Evolutionary conservation across 164 flowering plant genomes (phyloP).

Genomic region (Chloranthus sessilifolius): DNA sequence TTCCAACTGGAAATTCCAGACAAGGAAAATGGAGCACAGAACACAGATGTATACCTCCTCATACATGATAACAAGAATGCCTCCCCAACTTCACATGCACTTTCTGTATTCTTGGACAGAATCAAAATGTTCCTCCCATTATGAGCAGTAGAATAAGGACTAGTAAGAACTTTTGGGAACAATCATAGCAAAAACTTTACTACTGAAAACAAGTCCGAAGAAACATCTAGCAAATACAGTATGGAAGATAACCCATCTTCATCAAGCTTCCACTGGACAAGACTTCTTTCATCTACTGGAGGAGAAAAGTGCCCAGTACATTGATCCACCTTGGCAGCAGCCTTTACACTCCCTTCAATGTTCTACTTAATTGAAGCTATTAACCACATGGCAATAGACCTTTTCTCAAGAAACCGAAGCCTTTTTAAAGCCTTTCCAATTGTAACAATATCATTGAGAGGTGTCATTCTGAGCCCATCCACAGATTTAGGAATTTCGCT

Average conservation of each 20-base stretch:
- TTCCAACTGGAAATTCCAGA: not conserved
- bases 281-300: slow-evolving; percentile 43
- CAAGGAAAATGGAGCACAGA: not conserved
- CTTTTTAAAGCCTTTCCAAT: slow-evolving; percentile 67
- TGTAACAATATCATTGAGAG: slow-evolving; percentile 44
- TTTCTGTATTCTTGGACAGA: slow-evolving; percentile 56
- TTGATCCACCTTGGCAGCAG: slow-evolving; percentile 45
- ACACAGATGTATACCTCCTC: slow-evolving; percentile 49
- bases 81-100: slow-evolving; percentile 79
- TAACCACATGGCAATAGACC: slow-evolving; percentile 64
- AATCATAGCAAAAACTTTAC: slow-evolving; percentile 77
- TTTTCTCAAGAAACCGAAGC: slow-evolving; percentile 58
- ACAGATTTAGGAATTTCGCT: slow-evolving; percentile 45
- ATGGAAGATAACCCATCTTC: slow-evolving; percentile 78
- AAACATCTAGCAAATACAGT: slow-evolving; percentile 75
- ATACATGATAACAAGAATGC: slow-evolving; percentile 70
- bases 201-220: slow-evolving; percentile 62
- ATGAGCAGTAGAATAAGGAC: slow-evolving; percentile 40
- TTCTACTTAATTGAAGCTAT: slow-evolving; percentile 48
- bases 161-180: slow-evolving; percentile 58
- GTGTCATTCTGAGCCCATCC: slow-evolving; percentile 29
- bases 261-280: slow-evolving; percentile 72
- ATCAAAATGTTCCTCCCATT: slow-evolving; percentile 51
- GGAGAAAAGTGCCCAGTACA: slow-evolving; percentile 39
- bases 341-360: slow-evolving; percentile 65